phyloP scores from a whole-genome alignment of 2,329 filamentous ascomycete genomes.

The Zymoseptoria tritici region DNA sequence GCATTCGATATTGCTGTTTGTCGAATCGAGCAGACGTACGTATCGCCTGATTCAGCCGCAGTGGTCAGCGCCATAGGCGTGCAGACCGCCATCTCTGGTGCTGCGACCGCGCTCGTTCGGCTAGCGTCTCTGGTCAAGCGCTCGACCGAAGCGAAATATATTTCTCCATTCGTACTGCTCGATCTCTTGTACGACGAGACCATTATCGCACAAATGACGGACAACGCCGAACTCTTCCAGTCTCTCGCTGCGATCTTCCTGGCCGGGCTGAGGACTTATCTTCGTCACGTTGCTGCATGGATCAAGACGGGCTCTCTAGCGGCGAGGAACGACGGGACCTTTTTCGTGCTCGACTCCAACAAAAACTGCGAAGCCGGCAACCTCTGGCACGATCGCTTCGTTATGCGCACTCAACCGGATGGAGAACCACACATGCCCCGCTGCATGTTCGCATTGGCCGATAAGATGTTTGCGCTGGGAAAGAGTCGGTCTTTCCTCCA shows the following conservation, averaged over 20 bases:
- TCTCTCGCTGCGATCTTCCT: constrained; percentile 66
- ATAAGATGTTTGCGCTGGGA: constrained; percentile 74
- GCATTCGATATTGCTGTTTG: constrained; percentile 55
- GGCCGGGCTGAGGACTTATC: constrained; percentile 72
- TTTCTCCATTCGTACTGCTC: constrained; percentile 60
- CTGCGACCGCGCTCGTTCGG: constrained; percentile 49
- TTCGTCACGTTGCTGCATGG: constrained; percentile 73
- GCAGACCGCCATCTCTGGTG: constrained; percentile 48
- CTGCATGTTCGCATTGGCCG: constrained; percentile 63
- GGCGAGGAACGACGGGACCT: constrained; percentile 49
- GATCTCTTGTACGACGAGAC: constrained; percentile 69
- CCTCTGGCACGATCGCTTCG: constrained; percentile 71
- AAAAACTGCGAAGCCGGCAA: constrained; percentile 51
- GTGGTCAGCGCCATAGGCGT: constrained; percentile 62
- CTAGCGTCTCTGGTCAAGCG: constrained; percentile 56
- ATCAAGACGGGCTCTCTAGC: constrained; percentile 71
- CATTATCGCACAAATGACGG: constrained; percentile 61
- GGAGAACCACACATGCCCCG: constrained; percentile 60
- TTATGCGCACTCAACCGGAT: constrained; percentile 53
- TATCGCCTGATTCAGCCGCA: constrained; percentile 46
- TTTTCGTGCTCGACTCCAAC: constrained; percentile 62
- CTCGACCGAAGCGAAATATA: constrained; percentile 31
- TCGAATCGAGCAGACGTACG: constrained; percentile 52
- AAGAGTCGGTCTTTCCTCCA: constrained; percentile 84
- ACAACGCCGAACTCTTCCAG: constrained; percentile 53